Base-by-base conservation (phyloP, 208 protist species). In the Crithidia mellificae region DNA sequence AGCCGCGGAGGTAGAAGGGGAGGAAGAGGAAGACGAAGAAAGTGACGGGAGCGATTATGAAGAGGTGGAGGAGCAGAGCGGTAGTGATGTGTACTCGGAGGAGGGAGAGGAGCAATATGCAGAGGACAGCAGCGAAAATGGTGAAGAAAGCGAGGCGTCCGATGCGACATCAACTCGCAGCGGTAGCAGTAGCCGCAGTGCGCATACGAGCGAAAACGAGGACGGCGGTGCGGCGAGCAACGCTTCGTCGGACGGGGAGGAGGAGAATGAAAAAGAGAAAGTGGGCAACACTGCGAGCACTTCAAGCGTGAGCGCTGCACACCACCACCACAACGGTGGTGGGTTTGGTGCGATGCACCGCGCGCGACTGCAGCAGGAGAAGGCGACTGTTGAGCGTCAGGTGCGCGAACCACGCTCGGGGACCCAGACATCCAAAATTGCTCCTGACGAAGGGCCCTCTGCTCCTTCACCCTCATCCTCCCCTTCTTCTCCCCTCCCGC, bases 301-400 rank as follows among this genome's bases (percentile, higher is more conserved):
- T 6, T 51, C 20, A 51, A 51, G 19, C 12, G 36, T 41, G 36
- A 6, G 6, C 36, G 36, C 9, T 41, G 9, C 12, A n/a, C 8
- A 4, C 15, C 41, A 46, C 12, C 36, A 32, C 25, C 36, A 36
- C 29, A 34, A 29, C 27, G 15, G 56, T 15, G 57, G 57, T 25
- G 59, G 59, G 12, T 65, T 65, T 46, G 59, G 59, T 19, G 59
- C 59, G 32, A 53, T 65, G 59, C 32, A 55, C 22, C 46, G 59
- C 14, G 59, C 43, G 0, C 57, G 57, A 29, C 54, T 15, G 32
- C 54, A 46, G 54, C 54, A 27, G 17, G 1, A 36, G 12, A 12
- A 25, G 15, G n/a, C n/a, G n/a, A n/a, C n/a, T n/a, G n/a, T n/a
- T n/a, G n/a, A n/a, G n/a, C n/a, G n/a, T n/a, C n/a, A n/a, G n/a